Percentiles rank a stretch among this genome's conserved stretches.
phyloP scores from a whole-genome alignment of 208 protist genomes.

The Tritrichomonas musculus region DNA sequence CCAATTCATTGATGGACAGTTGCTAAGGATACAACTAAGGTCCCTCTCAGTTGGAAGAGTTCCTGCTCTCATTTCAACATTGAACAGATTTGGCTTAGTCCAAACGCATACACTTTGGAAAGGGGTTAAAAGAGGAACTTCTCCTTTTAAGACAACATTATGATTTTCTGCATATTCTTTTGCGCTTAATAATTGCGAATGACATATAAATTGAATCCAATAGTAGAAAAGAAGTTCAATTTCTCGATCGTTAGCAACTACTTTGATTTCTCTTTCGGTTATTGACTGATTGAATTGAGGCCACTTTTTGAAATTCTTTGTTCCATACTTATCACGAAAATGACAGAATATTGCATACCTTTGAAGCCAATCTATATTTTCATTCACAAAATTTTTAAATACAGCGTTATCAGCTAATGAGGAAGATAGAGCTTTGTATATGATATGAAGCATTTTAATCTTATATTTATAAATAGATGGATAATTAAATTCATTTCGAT shows the following conservation, averaged over 20 bases:
- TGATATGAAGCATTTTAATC: not conserved
- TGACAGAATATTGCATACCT: not conserved
- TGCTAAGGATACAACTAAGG: not conserved
- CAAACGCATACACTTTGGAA: not conserved
- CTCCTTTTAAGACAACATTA: not conserved
- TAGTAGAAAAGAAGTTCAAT: not conserved
- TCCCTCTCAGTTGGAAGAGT: not conserved
- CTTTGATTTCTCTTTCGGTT: not conserved
- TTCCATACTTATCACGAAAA: not conserved
- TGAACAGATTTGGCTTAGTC: not conserved
- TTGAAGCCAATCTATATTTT: not conserved
- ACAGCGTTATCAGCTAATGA: not conserved
- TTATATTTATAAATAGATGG: not conserved
- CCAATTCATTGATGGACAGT: not conserved
- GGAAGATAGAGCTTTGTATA: not conserved
- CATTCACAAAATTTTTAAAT: not conserved
- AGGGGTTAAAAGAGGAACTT: not conserved
- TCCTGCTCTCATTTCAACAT: not conserved
- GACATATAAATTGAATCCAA: not conserved
- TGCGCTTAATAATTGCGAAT: not conserved
- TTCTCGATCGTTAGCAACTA: not conserved
- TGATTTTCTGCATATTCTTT: not conserved
- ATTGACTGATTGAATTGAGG: not conserved
- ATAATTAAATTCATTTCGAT: not conserved
- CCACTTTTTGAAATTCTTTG: not conserved